Conservation (phyloP, 2,329 filamentous ascomycete genomes). For the Claviceps monticola region DNA sequence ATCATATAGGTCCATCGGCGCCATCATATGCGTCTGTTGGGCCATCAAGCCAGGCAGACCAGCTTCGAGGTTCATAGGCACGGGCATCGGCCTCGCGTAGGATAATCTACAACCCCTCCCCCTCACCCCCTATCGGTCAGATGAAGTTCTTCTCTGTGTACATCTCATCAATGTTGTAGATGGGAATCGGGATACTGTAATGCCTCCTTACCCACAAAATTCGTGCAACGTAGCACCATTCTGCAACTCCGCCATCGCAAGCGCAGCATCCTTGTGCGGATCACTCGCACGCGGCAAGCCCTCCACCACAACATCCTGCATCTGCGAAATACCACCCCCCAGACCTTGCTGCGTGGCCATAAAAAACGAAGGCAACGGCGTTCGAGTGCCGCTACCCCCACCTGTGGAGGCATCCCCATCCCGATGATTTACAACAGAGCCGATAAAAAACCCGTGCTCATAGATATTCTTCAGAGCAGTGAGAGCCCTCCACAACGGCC, state of each 20-base stretch:
- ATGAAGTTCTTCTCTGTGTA: background rate
- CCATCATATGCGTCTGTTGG: slow-evolving; percentile 46
- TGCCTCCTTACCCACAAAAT: slow-evolving; percentile 23
- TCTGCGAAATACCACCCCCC: slow-evolving; percentile 12
- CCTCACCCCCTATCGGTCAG: too few relatives aligned
- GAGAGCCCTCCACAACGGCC: slow-evolving; percentile 46
- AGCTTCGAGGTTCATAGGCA: slow-evolving; percentile 28
- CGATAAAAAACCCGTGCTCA: slow-evolving; percentile 46
- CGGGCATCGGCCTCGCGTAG: slow-evolving; percentile 23
- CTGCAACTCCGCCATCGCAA: slow-evolving; percentile 53
- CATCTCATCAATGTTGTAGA: background rate
- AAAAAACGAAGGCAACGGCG: slow-evolving; percentile 22
- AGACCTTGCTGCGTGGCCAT: slow-evolving; percentile 9
- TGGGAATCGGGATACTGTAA: background rate
- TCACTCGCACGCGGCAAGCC: slow-evolving; percentile 22
- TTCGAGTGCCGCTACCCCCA: slow-evolving; percentile 30
- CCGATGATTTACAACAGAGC: slow-evolving; percentile 30
- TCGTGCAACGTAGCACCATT: slow-evolving; percentile 37
- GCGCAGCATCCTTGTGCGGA: slow-evolving; percentile 45
- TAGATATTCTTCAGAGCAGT: slow-evolving; percentile 52
- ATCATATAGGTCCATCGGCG: slow-evolving; percentile 54
- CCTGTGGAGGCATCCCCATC: slow-evolving; percentile 31
- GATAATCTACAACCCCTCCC: slow-evolving; percentile 15
- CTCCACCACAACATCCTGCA: slow-evolving; percentile 11
- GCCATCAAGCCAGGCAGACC: slow-evolving; percentile 36